A percentile compares a stretch with the other conserved stretches of the same genome.
Evolutionary conservation across 495 filamentous ascomycete species (phyloP).

Genomic region (Xylaria scruposa): DNA sequence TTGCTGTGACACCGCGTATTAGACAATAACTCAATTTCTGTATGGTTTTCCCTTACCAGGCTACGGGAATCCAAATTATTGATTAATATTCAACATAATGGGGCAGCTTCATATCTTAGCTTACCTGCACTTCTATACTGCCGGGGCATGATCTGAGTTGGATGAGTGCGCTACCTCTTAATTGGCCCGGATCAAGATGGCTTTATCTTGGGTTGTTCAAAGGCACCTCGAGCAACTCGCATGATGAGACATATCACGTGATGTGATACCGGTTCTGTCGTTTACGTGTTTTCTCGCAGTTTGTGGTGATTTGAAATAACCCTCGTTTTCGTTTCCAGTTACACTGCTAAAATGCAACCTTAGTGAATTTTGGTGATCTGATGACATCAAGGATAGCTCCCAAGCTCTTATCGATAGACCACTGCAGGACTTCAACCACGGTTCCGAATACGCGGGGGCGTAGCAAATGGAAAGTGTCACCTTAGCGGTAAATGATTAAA

Average conservation of each 20-base stretch:
- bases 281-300: neutral
- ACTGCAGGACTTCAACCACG: neutral
- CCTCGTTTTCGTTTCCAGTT: neutral
- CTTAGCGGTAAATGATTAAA: neutral
- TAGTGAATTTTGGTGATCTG: neutral
- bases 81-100: neutral
- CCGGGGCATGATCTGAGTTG: constrained; percentile 8
- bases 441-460: neutral
- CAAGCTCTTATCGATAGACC: neutral
- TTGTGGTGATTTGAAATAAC: neutral
- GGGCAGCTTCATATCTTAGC: neutral
- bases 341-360: neutral
- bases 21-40: neutral
- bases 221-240: neutral
- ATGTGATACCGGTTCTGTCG: neutral
- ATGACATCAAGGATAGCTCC: neutral
- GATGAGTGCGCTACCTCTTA: too few species aligned
- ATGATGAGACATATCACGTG: constrained; percentile 9
- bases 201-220: neutral
- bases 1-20: constrained; percentile 29
- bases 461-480: neutral
- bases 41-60: constrained; percentile 14
- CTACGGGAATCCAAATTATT: neutral
- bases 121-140: constrained; percentile 20
- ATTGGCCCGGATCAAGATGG: too few species aligned